phyloP scores from a whole-genome alignment of 1,139 yeast species.

The Suhomyces ambrosiae region DNA sequence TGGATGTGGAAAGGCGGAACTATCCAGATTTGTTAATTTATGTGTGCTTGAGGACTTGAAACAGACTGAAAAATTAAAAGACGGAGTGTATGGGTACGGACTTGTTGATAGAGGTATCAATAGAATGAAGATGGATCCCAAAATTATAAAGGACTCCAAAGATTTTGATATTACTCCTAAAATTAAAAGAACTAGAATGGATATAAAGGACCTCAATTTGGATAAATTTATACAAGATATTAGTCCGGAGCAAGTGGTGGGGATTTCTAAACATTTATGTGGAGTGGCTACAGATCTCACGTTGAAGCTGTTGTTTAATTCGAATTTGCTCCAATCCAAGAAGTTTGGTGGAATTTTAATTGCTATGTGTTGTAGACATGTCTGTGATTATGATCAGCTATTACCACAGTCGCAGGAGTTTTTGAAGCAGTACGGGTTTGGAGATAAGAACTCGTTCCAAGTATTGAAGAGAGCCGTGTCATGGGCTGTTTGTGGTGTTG shows the following conservation, averaged over 20 bases:
- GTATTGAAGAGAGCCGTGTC: slow-evolving; percentile 68
- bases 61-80: not conserved
- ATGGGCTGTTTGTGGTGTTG: slow-evolving; percentile 80
- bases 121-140: slow-evolving; percentile 75
- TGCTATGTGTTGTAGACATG: slow-evolving; percentile 95
- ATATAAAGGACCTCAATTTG: slow-evolving; percentile 73
- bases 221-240: slow-evolving; percentile 43
- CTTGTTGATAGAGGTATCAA: slow-evolving; percentile 78
- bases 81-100: slow-evolving; percentile 47
- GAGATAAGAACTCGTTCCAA: slow-evolving; percentile 45
- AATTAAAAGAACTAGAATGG: slow-evolving; percentile 63
- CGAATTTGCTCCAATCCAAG: slow-evolving; percentile 23
- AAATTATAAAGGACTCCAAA: slow-evolving; percentile 57
- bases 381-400: slow-evolving; percentile 60
- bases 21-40: slow-evolving; percentile 66
- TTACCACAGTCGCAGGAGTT: slow-evolving; percentile 51
- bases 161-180: slow-evolving; percentile 30
- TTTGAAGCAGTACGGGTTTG: slow-evolving; percentile 37
- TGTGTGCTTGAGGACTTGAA: slow-evolving; percentile 38
- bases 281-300: slow-evolving; percentile 94
- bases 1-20: slow-evolving; percentile 90
- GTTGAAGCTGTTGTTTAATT: slow-evolving; percentile 61
- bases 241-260: slow-evolving; percentile 42
- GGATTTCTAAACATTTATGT: slow-evolving; percentile 84
- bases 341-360: slow-evolving; percentile 61